Conservation (phyloP, 805 yeast genomes). For the Wickerhamiella kazuoi region DNA sequence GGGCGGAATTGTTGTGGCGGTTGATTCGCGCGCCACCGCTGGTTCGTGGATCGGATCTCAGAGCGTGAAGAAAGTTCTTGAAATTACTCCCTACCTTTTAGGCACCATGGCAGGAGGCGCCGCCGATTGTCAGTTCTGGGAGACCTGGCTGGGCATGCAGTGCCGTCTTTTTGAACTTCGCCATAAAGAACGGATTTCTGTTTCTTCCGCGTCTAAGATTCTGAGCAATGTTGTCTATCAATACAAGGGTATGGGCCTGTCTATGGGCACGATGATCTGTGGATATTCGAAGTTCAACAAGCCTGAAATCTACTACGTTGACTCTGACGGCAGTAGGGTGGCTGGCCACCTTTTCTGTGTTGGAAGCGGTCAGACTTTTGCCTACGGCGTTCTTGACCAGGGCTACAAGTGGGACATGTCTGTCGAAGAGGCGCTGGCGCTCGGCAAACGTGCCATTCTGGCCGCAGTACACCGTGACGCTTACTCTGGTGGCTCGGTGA, state of each 20-base stretch:
- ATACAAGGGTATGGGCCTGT: slow-evolving; percentile 95
- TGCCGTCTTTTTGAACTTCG: slow-evolving; percentile 88
- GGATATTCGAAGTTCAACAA: slow-evolving; percentile 93
- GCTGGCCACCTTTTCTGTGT: slow-evolving; percentile 93
- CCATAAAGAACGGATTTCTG: slow-evolving; percentile 86
- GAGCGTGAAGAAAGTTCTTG: slow-evolving; percentile 92
- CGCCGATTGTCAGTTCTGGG: slow-evolving; percentile 99
- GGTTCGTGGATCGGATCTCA: slow-evolving; percentile 98
- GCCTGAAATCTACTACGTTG: slow-evolving; percentile 89
- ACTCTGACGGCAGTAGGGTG: slow-evolving; percentile 89
- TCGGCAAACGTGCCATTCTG: slow-evolving; percentile 87
- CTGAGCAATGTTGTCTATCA: slow-evolving; percentile 75
- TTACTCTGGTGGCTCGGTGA: slow-evolving; percentile 90
- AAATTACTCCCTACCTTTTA: slow-evolving; percentile 81
- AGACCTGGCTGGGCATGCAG: slow-evolving; percentile 95
- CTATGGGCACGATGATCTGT: slow-evolving; percentile 99
- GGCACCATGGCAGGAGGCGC: slow-evolving; percentile 99
- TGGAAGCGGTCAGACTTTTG: slow-evolving; percentile 98
- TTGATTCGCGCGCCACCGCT: slow-evolving; percentile 94
- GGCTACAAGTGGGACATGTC: slow-evolving; percentile 81
- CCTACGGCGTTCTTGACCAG: slow-evolving; percentile 92
- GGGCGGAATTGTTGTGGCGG: slow-evolving; percentile 90
- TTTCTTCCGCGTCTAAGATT: slow-evolving; percentile 92
- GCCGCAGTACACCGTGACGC: slow-evolving; percentile 99
- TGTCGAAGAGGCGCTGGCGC: slow-evolving; percentile 81